Conservation (phyloP, 1,284 basidiomycete species). For the Puccinia polysora region DNA sequence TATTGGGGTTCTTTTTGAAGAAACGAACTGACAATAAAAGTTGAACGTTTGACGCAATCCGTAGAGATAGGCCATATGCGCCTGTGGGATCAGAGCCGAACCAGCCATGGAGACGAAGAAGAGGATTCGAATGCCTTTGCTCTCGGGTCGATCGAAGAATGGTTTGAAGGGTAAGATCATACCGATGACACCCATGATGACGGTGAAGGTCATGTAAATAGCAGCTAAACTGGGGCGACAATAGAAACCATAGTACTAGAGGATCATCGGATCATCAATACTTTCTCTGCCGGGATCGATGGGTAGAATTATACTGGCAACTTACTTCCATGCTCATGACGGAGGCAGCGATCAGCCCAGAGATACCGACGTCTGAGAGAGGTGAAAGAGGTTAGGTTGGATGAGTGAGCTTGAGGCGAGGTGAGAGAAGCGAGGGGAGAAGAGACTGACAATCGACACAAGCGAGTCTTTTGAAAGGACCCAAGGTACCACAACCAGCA, state of each 20-base stretch:
- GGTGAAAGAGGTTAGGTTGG: not conserved
- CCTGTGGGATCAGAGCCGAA: conserved; percentile 27
- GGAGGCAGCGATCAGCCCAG: conserved; percentile 39
- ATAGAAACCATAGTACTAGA: conserved; percentile 41
- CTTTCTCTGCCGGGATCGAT: not conserved
- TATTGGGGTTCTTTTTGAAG: too few relatives aligned
- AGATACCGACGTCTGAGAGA: conserved; percentile 31
- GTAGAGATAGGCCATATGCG: conserved; percentile 35
- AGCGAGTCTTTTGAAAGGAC: conserved; percentile 37
- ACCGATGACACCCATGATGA: conserved; percentile 36
- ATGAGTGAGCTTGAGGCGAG: not conserved
- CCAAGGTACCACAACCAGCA: conserved; percentile 34
- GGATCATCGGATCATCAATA: not conserved
- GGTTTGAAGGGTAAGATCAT: conserved; percentile 42
- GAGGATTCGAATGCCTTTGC: conserved; percentile 31
- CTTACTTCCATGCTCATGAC: conserved; percentile 29
- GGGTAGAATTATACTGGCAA: not conserved
- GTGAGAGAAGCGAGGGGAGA: not conserved
- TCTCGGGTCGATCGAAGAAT: conserved; percentile 40
- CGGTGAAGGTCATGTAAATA: conserved; percentile 27
- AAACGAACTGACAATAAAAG: conserved; percentile 34
- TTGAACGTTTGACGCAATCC: conserved; percentile 20
- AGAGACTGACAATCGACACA: conserved; percentile 34
- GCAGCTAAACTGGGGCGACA: conserved; percentile 17
- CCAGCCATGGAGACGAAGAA: conserved; percentile 40